These are phyloP conservation scores for Spergularia marina DNA, from an alignment of 148 eudicot species.

Conservation along the genomic window DNA sequence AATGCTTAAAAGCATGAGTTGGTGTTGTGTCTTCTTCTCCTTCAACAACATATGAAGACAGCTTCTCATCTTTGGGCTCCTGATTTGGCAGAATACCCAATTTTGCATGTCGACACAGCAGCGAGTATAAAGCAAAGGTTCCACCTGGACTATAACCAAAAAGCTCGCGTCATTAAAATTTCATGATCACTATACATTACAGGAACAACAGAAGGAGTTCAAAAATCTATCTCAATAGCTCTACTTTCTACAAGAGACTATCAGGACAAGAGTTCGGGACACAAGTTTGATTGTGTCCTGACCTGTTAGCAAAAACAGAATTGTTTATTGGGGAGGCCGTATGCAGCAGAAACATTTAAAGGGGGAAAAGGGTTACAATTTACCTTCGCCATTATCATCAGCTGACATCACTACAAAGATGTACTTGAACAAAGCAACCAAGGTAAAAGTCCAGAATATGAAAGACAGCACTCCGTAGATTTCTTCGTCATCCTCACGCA, in stretches of 20 bases:
- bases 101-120: conserved; percentile 55
- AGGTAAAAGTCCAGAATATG: conserved; percentile 63
- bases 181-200: background rate
- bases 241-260: background rate
- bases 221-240: background rate
- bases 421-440: conserved; percentile 49
- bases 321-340: too few species aligned
- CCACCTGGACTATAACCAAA: conserved; percentile 50
- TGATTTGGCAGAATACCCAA: conserved; percentile 54
- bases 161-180: conserved; percentile 18
- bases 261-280: background rate
- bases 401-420: conserved; percentile 56
- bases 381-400: conserved; percentile 69
- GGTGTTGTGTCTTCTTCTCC: conserved; percentile 34
- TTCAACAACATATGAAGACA: conserved; percentile 43
- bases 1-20: conserved; percentile 40
- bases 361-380: background rate
- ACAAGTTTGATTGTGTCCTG: background rate
- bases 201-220: background rate
- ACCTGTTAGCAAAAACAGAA: too few species aligned
- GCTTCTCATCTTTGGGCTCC: conserved; percentile 40
- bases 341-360: background rate
- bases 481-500: conserved; percentile 55
- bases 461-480: conserved; percentile 62
- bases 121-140: conserved; percentile 64